Evolutionary conservation across 345 rosid genomes (phyloP), one percentile per base, ranked within the genome.

Genomic region (Crucihimalaya himalaica): DNA sequence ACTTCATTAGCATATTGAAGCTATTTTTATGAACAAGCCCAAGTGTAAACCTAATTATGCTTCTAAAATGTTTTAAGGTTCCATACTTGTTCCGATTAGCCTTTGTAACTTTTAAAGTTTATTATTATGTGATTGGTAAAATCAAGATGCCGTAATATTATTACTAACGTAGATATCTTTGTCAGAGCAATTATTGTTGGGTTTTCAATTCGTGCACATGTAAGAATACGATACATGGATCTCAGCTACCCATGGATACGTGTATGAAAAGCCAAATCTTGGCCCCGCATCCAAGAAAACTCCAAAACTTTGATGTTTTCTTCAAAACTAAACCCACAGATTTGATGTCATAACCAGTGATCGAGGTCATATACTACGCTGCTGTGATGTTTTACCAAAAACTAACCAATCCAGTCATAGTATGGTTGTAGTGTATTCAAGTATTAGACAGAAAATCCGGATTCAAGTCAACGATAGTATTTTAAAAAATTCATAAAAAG

Each of bases 201-300:
- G 18, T 31, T 31, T 43, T 31, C 12, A 13, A 10, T 8, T 2
- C 23, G 29, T 29, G 12, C 43, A 51, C 34, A 13, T 52, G 69
- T 70, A 59, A 70, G 7, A 47, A 48, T 32, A 45, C 1, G 23
- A 45, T 70, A 11, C 53, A 57, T 45, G 21, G 59, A 61, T 59
- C 74, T 70, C 50, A 59, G 66, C 59, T 25, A 71, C 50, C 20
- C 13, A 10, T 53, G 55, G 54, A 62, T 72, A 45, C 46, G 76
- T 63, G 69, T 51, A 37, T 9, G 39, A 13, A 66, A 21, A 32
- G 45, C 46, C 46, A 20, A 50, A 18, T 7, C 9, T 21, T 32
- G 59, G 3, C 23, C 63, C 40, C 51, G 28, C 31, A 45, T 46
- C 14, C 25, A 58, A 46, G 29, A n/a, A 34, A 40, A 52, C 1